Evolutionary conservation across 116 monocot genomes (phyloP), one percentile per base, ranked within the genome.

Genomic region (Dioscorea cayenensis): DNA sequence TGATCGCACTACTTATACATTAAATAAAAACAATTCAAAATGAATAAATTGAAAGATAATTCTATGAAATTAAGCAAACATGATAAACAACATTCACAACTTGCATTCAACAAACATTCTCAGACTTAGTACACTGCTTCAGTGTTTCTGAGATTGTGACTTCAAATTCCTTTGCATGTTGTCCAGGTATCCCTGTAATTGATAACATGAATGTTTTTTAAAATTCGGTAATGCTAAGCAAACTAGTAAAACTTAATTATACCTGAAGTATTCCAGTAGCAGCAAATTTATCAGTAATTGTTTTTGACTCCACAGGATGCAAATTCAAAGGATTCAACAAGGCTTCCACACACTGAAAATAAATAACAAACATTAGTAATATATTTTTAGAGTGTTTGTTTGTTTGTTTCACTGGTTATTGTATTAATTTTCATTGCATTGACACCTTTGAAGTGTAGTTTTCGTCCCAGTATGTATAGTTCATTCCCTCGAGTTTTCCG

Each of bases 211-310:
- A 43, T 10, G 12, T 43, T 43, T 43, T 43, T 6, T 6, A 12
- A 43, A 43, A 43, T 43, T 43, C 11, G 0, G 43, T 8, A 43
- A 43, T 43, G 43, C 11, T 32, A 43, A 43, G 38, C 43, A 43
- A 22, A 49, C 18, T 49, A 35, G 14, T 32, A 71, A 16, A 43
- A 43, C 18, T 58, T 19, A 13, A 20, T 35, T 5, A 10, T 75
- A 95, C 92, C 90, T 92, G 92, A 14, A 92, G 84, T 77, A 96
- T 96, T 36, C 92, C 92, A 49, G 90, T 92, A 72, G 92, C 95
- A 78, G 95, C 95, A 76, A 92, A 90, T 79, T 96, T 96, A 78
- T 96, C 95, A 10, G 64, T 36, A 13, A 90, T 81, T 36, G 87
- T 90, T 77, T 96, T 96, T 64, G 29, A 37, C 67, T 82, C 79